phyloP scores from a whole-genome alignment of 768 basidiomycete species.

The Psilocybe sp. region DNA sequence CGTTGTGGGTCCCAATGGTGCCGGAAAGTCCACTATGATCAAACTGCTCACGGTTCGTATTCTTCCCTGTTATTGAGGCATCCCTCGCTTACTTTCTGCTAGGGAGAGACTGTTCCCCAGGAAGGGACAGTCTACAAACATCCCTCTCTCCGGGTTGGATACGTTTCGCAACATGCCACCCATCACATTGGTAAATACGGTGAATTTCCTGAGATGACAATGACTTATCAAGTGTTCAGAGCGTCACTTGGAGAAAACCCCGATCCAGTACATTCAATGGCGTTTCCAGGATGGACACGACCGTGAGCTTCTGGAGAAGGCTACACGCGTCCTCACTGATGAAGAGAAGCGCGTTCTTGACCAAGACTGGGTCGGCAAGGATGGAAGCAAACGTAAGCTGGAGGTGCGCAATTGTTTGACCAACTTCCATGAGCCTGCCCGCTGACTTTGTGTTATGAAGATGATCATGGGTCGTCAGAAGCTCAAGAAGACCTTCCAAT shows the following conservation, averaged over 20 bases:
- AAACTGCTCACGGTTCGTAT: slow-evolving; percentile 80
- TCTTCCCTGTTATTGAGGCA: slow-evolving; percentile 4
- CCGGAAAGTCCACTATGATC: slow-evolving; percentile 94
- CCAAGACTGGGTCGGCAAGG: slow-evolving; percentile 86
- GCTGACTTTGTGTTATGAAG: slow-evolving; percentile 29
- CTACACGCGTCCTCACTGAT: slow-evolving; percentile 83
- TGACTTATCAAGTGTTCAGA: slow-evolving; percentile 39
- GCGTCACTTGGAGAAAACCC: slow-evolving; percentile 93
- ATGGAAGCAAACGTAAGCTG: slow-evolving; percentile 86
- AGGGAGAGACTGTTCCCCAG: slow-evolving; percentile 92
- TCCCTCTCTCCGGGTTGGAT: slow-evolving; percentile 89
- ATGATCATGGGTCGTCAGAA: slow-evolving; percentile 94
- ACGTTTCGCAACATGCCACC: slow-evolving; percentile 97
- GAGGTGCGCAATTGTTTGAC: slow-evolving; percentile 51
- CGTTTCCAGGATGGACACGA: slow-evolving; percentile 98
- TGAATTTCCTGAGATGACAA: not conserved
- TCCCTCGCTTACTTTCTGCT: slow-evolving; percentile 8
- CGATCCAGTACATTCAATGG: slow-evolving; percentile 97
- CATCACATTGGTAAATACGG: slow-evolving; percentile 77
- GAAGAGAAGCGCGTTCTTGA: slow-evolving; percentile 81
- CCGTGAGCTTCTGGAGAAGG: slow-evolving; percentile 90
- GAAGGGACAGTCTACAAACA: slow-evolving; percentile 93
- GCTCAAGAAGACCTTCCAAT: slow-evolving; percentile 92
- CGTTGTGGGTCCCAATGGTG: slow-evolving; percentile 90
- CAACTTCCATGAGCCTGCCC: not conserved